Conservation (phyloP, 306 rosid species). For the Amphicarpaea edgeworthii region DNA sequence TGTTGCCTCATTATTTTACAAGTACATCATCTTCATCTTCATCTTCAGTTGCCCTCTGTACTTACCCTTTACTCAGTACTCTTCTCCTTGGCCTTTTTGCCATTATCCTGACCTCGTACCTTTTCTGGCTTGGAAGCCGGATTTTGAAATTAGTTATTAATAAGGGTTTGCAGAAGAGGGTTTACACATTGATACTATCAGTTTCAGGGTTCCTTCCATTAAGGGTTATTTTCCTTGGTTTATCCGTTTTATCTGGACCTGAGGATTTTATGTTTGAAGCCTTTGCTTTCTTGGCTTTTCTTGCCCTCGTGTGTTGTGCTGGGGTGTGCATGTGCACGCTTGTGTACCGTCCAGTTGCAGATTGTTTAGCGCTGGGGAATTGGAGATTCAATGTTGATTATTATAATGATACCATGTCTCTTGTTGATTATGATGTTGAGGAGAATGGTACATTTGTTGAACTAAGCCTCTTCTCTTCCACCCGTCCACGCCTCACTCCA, state of each 20-base stretch:
- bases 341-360: constrained; percentile 92
- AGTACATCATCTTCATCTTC: constrained; percentile 51
- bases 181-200: constrained; percentile 80
- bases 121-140: constrained; percentile 93
- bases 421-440: too few relatives aligned
- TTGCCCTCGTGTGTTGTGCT: constrained; percentile 81
- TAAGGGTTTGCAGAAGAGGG: constrained; percentile 95
- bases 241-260: constrained; percentile 79
- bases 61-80: constrained; percentile 92
- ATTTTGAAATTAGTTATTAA: constrained; percentile 94
- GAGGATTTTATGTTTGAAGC: constrained; percentile 79
- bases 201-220: constrained; percentile 91
- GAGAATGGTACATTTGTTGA: constrained; percentile 77
- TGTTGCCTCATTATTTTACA: constrained; percentile 75
- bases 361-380: constrained; percentile 85
- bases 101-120: constrained; percentile 75
- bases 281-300: constrained; percentile 89
- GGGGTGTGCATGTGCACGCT: constrained; percentile 94
- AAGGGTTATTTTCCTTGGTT: constrained; percentile 91
- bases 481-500: constrained; percentile 51
- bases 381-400: constrained; percentile 68
- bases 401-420: constrained; percentile 77
- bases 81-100: constrained; percentile 87
- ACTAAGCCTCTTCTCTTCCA: constrained; percentile 89
- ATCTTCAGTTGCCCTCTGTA: constrained; percentile 64